Percentiles rank a stretch among this genome's conserved stretches.
Evolutionary conservation across 129 eudicot species (phyloP).

Genomic region (Artemisia annua): DNA sequence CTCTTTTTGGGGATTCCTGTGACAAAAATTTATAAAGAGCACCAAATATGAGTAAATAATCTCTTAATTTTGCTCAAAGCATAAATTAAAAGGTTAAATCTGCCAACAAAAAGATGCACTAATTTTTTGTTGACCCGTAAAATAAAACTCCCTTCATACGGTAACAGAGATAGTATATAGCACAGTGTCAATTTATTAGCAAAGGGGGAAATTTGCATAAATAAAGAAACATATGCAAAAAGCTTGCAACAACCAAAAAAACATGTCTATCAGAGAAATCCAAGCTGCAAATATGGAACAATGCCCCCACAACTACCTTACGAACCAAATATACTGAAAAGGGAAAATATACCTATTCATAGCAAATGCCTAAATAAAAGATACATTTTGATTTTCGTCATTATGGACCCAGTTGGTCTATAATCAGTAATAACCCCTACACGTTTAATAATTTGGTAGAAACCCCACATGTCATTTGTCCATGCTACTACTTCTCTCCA

Average conservation of each 20-base stretch:
- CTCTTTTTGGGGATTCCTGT: slow-evolving; percentile 45
- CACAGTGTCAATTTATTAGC: background rate
- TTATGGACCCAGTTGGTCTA: slow-evolving; percentile 7
- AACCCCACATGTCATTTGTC: slow-evolving; percentile 20
- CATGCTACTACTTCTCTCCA: background rate
- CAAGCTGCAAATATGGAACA: slow-evolving; percentile 14
- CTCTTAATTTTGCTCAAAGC: background rate
- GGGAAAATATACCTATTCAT: slow-evolving; percentile 1
- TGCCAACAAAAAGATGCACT: background rate
- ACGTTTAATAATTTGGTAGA: background rate
- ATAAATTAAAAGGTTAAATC: background rate
- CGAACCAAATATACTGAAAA: slow-evolving; percentile 4
- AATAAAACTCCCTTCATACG: no score
- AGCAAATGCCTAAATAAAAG: slow-evolving; percentile 6
- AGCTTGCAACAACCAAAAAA: background rate
- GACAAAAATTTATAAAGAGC: slow-evolving; percentile 1
- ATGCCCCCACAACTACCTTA: slow-evolving; percentile 9
- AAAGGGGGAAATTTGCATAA: background rate
- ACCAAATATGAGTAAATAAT: slow-evolving; percentile 9
- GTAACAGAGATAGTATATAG: background rate
- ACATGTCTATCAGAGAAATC: background rate
- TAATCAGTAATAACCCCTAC: background rate
- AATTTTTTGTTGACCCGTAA: no score
- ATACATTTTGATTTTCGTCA: slow-evolving; percentile 11
- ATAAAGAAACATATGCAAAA: slow-evolving; percentile 3